phyloP scores from a whole-genome alignment of 345 rosid genomes.

The Citrus inodora region DNA sequence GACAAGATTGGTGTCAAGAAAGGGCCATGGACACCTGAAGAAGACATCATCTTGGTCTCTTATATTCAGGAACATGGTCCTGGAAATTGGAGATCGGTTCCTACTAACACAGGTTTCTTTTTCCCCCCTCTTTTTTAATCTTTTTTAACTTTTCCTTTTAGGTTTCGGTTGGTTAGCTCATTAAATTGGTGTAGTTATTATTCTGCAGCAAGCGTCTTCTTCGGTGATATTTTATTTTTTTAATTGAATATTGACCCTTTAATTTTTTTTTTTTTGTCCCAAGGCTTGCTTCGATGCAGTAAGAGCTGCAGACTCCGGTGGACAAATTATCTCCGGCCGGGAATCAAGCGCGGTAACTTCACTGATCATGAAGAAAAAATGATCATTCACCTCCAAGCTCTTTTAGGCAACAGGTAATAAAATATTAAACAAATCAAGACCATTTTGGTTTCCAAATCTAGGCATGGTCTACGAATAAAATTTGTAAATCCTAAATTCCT shows the following conservation, averaged over 20 bases:
- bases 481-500: background rate
- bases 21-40: conserved; percentile 99
- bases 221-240: background rate
- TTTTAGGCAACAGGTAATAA: conserved; percentile 80
- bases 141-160: conserved; percentile 1
- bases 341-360: conserved; percentile 89
- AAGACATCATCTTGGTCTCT: conserved; percentile 88
- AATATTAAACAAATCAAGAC: too few relatives aligned
- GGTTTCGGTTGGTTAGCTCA: conserved; percentile 45
- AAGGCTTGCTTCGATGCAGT: conserved; percentile 95
- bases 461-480: background rate
- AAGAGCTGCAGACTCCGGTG: conserved; percentile 98
- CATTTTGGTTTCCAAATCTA: background rate
- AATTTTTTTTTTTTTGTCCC: too few relatives aligned
- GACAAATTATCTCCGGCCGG: conserved; percentile 96
- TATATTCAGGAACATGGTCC: conserved; percentile 92
- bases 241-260: too few relatives aligned
- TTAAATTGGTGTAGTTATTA: conserved; percentile 39
- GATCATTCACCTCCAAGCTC: conserved; percentile 98
- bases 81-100: conserved; percentile 93
- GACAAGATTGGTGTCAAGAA: conserved; percentile 85
- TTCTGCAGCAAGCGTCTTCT: background rate
- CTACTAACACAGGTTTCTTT: conserved; percentile 68
- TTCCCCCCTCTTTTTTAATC: background rate
- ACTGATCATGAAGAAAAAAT: conserved; percentile 84